These are phyloP conservation scores for Endotrypanum monterogeii DNA, from an alignment of 208 protist species.

Conservation along the genomic window DNA sequence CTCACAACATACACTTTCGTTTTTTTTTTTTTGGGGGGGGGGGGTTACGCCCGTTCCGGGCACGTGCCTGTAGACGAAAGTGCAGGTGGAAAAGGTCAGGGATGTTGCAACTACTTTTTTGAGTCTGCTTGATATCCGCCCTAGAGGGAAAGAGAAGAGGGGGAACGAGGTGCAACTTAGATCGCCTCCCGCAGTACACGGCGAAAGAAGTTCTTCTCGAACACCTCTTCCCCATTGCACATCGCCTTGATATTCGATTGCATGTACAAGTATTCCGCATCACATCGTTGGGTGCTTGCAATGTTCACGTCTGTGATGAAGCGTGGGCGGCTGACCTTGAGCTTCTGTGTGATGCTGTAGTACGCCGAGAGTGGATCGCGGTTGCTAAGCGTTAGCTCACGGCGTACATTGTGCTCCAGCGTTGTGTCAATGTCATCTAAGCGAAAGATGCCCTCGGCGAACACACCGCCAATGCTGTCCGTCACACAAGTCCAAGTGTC, in stretches of 20 bases:
- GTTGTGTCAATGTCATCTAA: conserved; percentile 69
- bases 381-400: conserved; percentile 60
- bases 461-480: conserved; percentile 59
- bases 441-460: conserved; percentile 61
- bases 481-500: conserved; percentile 65
- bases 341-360: conserved; percentile 50
- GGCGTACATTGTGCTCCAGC: conserved; percentile 64
- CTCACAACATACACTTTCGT: neutral
- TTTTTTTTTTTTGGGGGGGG: neutral
- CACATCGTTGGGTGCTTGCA: conserved; percentile 39
- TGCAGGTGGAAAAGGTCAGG: neutral
- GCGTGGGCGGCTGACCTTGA: conserved; percentile 46
- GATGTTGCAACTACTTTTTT: neutral
- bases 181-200: conserved; percentile 51
- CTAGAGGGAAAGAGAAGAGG: no score
- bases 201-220: conserved; percentile 53
- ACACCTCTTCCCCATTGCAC: conserved; percentile 40
- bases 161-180: conserved; percentile 2
- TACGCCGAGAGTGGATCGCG: conserved; percentile 60
- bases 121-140: neutral
- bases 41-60: neutral
- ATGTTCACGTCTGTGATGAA: conserved; percentile 56
- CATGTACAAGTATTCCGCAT: conserved; percentile 53
- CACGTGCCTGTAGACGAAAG: neutral
- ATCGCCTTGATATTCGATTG: conserved; percentile 41